Base-by-base conservation (phyloP, 73 alveolate genomes). In the Paramecium octaurelia region DNA sequence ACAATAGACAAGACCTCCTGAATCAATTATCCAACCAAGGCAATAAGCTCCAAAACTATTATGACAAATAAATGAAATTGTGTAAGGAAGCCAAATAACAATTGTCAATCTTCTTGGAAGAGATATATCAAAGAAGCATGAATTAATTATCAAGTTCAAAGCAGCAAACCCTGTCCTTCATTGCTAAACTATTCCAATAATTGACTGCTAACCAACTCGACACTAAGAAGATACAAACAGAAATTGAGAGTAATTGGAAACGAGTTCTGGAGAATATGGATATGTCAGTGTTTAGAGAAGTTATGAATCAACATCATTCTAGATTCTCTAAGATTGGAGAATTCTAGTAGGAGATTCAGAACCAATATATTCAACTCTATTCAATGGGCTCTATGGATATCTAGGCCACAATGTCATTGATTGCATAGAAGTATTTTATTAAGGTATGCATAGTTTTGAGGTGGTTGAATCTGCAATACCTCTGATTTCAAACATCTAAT, bases 161-260 rank as follows among this genome's bases (percentile, higher is more conserved):
- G 46, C 14, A 46, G 20, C 8, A 80, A 24, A 42, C 75, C 8
- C 8, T 43, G 21, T 24, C 48, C 16, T 80, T 44, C 6, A 80
- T 80, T 43, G 24, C 21, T 21, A 31, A 46, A 44, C 21, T 34
- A 21, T 48, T 24, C 16, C 8, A 80, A 80, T 40, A 24, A 43
- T 3, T 80, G 16, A 18, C 48, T 21, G 31, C 21, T 1, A 40
- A 80, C 46, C 1, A 42, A 42, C 31, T 24, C 3, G 70, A 80
- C 8, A 42, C 91, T 8, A 18, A 80, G 16, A 31, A 40, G 3
- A 80, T 80, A 11, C 6, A 80, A 24, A 23, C 11, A 18, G 91
- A 80, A 2, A 42, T 80, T 20, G 91, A 40, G 27, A 46, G 44
- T 6, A 80, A 80, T 48, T 80, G 91, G 91, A 42, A 80, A 44